phyloP scores from a whole-genome alignment of 768 basidiomycete species.

The Pisolithus orientalis region DNA sequence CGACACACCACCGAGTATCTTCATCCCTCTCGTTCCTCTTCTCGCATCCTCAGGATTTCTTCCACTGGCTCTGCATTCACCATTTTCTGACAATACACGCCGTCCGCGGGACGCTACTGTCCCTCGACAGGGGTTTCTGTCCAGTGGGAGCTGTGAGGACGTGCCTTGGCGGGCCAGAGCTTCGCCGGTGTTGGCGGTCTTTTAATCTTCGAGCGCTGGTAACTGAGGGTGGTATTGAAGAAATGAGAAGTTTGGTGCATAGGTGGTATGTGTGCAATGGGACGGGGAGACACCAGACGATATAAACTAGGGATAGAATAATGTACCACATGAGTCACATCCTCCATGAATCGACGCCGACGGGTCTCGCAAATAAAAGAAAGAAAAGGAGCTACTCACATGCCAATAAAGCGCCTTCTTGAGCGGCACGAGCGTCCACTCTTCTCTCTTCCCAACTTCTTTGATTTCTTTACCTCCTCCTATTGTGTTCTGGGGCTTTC shows the following conservation, averaged over 20 bases:
- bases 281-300: background rate
- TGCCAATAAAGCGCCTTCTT: conserved; percentile 58
- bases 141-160: conserved; percentile 69
- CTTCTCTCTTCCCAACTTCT: conserved; percentile 73
- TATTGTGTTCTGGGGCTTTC: no score
- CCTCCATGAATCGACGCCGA: background rate
- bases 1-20: conserved; percentile 64
- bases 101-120: conserved; percentile 85
- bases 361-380: no score
- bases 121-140: conserved; percentile 95
- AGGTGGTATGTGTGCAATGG: background rate
- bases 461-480: conserved; percentile 78
- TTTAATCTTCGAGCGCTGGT: conserved; percentile 80
- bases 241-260: background rate
- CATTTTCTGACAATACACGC: conserved; percentile 86
- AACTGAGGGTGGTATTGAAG: background rate
- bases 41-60: conserved; percentile 27
- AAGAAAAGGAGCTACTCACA: background rate
- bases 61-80: conserved; percentile 44
- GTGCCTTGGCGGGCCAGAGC: conserved; percentile 32
- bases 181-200: conserved; percentile 71
- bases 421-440: conserved; percentile 98
- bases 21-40: conserved; percentile 63
- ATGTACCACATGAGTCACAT: no score
- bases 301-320: background rate